A percentile compares a stretch with the other conserved stretches of the same genome.
These are phyloP conservation scores for Arxiozyma heterogenica DNA, from an alignment of 1,139 yeast genomes.

Conservation along the genomic window DNA sequence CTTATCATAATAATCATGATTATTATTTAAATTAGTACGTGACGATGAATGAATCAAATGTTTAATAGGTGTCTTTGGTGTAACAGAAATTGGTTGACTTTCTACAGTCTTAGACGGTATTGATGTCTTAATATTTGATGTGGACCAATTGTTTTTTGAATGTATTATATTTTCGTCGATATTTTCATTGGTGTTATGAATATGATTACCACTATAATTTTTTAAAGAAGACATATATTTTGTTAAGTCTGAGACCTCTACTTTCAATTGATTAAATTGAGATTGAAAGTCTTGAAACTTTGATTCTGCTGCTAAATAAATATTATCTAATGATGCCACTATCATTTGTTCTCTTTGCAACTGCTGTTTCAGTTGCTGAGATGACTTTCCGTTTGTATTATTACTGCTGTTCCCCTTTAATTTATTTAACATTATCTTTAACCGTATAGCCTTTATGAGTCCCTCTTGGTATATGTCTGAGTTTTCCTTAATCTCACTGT, in stretches of 20 bases:
- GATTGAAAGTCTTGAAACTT: conserved; percentile 26
- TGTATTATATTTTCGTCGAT: background rate
- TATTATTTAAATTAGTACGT: background rate
- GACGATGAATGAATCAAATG: background rate
- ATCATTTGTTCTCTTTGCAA: conserved; percentile 15
- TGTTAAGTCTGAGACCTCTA: conserved; percentile 25
- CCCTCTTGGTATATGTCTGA: background rate
- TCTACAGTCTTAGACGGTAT: background rate
- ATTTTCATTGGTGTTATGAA: background rate
- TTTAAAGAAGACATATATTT: conserved; percentile 8
- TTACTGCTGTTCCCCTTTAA: conserved; percentile 10
- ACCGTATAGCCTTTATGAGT: conserved; percentile 33
- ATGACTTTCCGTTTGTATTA: conserved; percentile 2
- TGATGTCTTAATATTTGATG: background rate
- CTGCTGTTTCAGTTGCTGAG: conserved; percentile 5
- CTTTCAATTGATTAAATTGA: conserved; percentile 25
- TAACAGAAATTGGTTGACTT: background rate
- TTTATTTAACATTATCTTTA: conserved; percentile 39
- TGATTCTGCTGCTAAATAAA: conserved; percentile 21
- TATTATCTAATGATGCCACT: conserved; percentile 18
- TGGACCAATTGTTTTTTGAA: background rate
- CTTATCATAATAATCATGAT: background rate
- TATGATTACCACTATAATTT: background rate
- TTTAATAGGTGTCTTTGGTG: background rate
- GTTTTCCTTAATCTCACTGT: conserved; percentile 29